A percentile compares a stretch with the other conserved stretches of the same genome.
Conservation (phyloP, 2,329 filamentous ascomycete genomes). For the Fusarium goolgardi region DNA sequence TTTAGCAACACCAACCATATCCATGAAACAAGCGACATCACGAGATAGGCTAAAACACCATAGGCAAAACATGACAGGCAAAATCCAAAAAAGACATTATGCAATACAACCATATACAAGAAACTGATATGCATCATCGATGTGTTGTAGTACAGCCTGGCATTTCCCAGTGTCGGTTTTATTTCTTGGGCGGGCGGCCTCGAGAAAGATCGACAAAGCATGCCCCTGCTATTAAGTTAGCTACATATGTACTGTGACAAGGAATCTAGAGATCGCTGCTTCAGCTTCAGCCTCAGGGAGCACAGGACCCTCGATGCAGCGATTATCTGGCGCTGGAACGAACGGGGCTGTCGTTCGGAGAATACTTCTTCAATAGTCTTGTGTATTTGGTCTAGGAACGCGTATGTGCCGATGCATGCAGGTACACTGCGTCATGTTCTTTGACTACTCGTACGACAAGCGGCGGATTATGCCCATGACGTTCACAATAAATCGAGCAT, state of each 20-base stretch:
- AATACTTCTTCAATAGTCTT: conserved; percentile 1
- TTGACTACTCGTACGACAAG: background rate
- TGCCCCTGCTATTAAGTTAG: conserved; percentile 7
- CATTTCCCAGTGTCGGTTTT: background rate
- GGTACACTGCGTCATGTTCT: background rate
- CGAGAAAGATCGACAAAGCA: conserved; percentile 21
- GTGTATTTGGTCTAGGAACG: background rate
- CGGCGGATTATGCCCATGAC: background rate
- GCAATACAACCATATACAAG: background rate
- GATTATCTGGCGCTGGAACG: conserved; percentile 10
- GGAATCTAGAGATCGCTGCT: conserved; percentile 27
- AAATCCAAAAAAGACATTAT: background rate
- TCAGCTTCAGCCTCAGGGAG: conserved; percentile 15
- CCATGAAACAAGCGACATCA: conserved; percentile 17
- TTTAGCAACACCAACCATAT: background rate
- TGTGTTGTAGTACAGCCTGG: background rate
- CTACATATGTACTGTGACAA: conserved; percentile 2
- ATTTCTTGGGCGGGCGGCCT: conserved; percentile 8
- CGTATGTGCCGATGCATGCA: background rate
- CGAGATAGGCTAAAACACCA: background rate
- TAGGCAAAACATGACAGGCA: conserved; percentile 1
- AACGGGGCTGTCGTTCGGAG: conserved; percentile 1
- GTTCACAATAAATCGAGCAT: background rate
- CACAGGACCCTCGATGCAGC: background rate
- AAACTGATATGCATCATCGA: background rate